Percentiles rank a stretch among this genome's conserved stretches.
Evolutionary conservation across 2,329 filamentous ascomycete genomes (phyloP).

Genomic region (Colletotrichum sp.): DNA sequence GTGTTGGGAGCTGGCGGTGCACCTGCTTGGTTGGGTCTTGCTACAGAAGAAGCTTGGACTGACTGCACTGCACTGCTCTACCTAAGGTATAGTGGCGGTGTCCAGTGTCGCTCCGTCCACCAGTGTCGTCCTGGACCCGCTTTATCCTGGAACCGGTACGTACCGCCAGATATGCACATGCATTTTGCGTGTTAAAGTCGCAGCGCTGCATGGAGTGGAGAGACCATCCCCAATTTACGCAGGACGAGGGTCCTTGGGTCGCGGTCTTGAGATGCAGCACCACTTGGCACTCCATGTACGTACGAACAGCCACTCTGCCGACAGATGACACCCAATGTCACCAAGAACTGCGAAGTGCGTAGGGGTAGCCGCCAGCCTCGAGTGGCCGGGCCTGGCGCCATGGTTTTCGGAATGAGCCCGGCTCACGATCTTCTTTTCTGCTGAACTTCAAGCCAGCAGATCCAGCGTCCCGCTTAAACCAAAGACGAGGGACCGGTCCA

Average conservation of each 20-base stretch:
- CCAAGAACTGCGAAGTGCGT: not conserved
- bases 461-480: not conserved
- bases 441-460: not conserved
- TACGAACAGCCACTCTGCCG: not conserved
- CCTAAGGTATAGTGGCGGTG: not conserved
- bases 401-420: not conserved
- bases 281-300: not conserved
- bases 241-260: not conserved
- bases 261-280: not conserved
- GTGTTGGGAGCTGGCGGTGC: not conserved
- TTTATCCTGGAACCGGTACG: not conserved
- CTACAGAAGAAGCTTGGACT: slow-evolving; percentile 3
- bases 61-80: not conserved
- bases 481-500: not conserved
- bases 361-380: not conserved
- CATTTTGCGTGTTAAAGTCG: not conserved
- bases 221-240: slow-evolving; percentile 4
- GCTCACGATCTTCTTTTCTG: not conserved
- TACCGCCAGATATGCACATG: not conserved
- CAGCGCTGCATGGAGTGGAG: not conserved
- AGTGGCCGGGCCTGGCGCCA: not conserved
- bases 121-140: not conserved
- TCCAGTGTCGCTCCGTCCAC: not conserved
- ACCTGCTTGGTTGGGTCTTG: not conserved
- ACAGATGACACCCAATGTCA: not conserved